phyloP scores from a whole-genome alignment of 306 rosid species.

The Castanea crenata region DNA sequence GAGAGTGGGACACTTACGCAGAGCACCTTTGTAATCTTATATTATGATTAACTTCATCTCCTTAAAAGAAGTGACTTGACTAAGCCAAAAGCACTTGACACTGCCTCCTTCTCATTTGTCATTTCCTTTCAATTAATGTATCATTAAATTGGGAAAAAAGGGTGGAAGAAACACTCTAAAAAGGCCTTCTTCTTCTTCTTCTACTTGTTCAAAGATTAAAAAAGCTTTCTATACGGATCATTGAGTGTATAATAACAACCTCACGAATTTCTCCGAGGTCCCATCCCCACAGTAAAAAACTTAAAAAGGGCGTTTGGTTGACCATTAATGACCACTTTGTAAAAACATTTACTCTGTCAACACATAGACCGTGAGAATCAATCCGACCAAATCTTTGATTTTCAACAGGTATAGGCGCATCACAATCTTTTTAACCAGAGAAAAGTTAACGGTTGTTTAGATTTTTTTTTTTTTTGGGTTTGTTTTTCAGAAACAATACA shows the following conservation, averaged over 20 bases:
- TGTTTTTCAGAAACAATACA: too few relatives aligned
- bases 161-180: conserved; percentile 18
- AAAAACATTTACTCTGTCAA: background rate
- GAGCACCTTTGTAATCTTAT: conserved; percentile 18
- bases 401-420: too few relatives aligned
- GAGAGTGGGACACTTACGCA: conserved; percentile 25
- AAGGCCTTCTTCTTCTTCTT: conserved; percentile 18
- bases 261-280: conserved; percentile 1
- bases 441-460: too few relatives aligned
- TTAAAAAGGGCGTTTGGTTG: background rate
- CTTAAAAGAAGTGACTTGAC: conserved; percentile 73
- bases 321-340: background rate
- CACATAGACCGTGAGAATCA: too few relatives aligned
- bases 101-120: background rate
- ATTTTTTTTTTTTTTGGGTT: too few relatives aligned
- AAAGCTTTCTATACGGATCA: conserved; percentile 33
- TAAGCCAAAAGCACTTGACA: conserved; percentile 26
- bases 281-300: background rate
- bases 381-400: too few relatives aligned
- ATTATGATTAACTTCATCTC: conserved; percentile 31
- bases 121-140: conserved; percentile 19
- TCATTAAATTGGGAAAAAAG: conserved; percentile 15
- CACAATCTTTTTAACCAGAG: too few relatives aligned
- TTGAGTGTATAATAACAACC: conserved; percentile 34
- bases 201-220: conserved; percentile 15